Evolutionary conservation across 208 protist genomes (phyloP), one percentile per base, ranked within the genome.

Genomic region (Leishmania amazonensis): DNA sequence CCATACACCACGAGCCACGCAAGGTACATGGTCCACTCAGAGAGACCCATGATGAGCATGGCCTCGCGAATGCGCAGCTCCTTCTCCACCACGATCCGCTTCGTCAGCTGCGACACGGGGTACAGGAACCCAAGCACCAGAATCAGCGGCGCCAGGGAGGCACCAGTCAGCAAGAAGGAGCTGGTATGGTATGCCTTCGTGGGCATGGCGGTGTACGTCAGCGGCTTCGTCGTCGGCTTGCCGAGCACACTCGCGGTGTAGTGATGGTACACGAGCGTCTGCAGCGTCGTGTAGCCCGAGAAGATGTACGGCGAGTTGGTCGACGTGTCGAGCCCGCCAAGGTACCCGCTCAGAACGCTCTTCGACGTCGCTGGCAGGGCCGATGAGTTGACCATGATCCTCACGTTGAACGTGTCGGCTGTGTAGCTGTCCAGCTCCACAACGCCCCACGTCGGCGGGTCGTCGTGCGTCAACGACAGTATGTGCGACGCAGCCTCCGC

Each of bases 41-140:
- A 77, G 24, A 97, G 85, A 2, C 94, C 94, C 94, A 97, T 97
- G 80, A 97, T 96, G 19, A 94, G 85, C 88, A 96, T 89, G 19
- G 90, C 89, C 79, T 97, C 90, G 4, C 91, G 88, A 3, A 97
- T 86, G 51, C 90, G 90, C 71, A 95, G 74, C 81, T 97, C 94
- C 82, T 97, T 97, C 74, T 97, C 92, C 51, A 92, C 35, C 35
- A 96, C 93, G 64, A 96, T 87, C 8, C 89, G 89, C 78, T 91
- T 94, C 28, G 91, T 92, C 78, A 88, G 79, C 83, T 92, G 90
- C 9, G 87, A 88, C 1, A 96, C 86, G 9, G 89, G 87, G 78
- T 94, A 94, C 45, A 97, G 87, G 84, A 87, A 97, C 57, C 82
- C 86, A 17, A 95, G 77, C n/a, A 94, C 92, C 58, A 96, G 64